Conservation (phyloP, 2,329 filamentous ascomycete genomes). For the Penicillium verrucosum region DNA sequence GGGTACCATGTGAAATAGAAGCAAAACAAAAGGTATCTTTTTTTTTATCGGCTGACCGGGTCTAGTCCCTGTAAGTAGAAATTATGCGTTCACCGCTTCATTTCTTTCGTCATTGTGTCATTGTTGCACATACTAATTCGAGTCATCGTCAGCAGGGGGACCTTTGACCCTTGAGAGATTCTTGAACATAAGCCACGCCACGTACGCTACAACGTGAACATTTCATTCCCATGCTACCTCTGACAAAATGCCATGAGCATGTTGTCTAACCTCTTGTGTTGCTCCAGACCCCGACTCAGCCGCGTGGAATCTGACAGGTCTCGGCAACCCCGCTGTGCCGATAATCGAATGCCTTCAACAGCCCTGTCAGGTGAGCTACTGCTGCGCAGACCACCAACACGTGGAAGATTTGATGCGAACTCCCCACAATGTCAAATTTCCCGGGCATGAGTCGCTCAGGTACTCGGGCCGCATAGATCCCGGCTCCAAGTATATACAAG, state of each 20-base stretch:
- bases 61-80: slow-evolving; percentile 9
- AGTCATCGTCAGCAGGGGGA: slow-evolving; percentile 23
- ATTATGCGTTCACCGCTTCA: slow-evolving; percentile 15
- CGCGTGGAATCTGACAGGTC: slow-evolving; percentile 42
- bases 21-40: slow-evolving; percentile 1
- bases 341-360: slow-evolving; percentile 82
- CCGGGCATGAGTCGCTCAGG: slow-evolving; percentile 79
- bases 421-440: slow-evolving; percentile 83
- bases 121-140: slow-evolving; percentile 24
- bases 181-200: slow-evolving; percentile 5
- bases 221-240: slow-evolving; percentile 22
- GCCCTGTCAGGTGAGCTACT: slow-evolving; percentile 72
- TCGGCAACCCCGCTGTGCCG: slow-evolving; percentile 63
- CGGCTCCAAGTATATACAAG: slow-evolving; percentile 82
- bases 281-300: slow-evolving; percentile 16
- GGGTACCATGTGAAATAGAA: slow-evolving; percentile 32
- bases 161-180: slow-evolving; percentile 4
- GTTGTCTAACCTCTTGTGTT: slow-evolving; percentile 22
- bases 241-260: slow-evolving; percentile 20
- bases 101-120: slow-evolving; percentile 20
- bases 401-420: slow-evolving; percentile 96
- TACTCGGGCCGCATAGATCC: slow-evolving; percentile 78
- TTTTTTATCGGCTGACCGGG: slow-evolving; percentile 26
- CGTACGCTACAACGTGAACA: slow-evolving; percentile 8
- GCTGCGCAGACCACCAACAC: slow-evolving; percentile 81